A percentile compares a stretch with the other conserved stretches of the same genome.
Evolutionary conservation across 345 rosid genomes (phyloP).

Genomic region (Salix caprea): DNA sequence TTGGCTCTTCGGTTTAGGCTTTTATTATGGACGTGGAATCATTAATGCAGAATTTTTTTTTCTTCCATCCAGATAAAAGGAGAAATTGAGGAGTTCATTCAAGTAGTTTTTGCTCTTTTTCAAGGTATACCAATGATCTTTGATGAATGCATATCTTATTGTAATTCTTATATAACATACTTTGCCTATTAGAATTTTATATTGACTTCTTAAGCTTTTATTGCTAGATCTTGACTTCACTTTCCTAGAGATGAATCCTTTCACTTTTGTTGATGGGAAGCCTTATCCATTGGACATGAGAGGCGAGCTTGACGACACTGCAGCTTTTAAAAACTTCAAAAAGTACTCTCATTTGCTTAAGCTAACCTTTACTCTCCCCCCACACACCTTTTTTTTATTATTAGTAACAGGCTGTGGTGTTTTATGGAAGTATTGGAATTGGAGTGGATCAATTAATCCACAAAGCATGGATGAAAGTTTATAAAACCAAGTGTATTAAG

Average conservation of each 20-base stretch:
- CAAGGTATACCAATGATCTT: slow-evolving; percentile 48
- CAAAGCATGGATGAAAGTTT: not conserved
- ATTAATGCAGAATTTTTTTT: not conserved
- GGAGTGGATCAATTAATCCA: not conserved
- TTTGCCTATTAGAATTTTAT: slow-evolving; percentile 3
- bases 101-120: slow-evolving; percentile 62
- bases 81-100: slow-evolving; percentile 47
- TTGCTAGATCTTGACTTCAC: slow-evolving; percentile 86
- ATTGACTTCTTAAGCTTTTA: slow-evolving; percentile 13
- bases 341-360: slow-evolving; percentile 41
- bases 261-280: slow-evolving; percentile 79
- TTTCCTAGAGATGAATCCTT: slow-evolving; percentile 98
- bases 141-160: not conserved
- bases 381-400: not conserved
- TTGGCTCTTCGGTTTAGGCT: not conserved
- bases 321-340: slow-evolving; percentile 95
- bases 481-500: not conserved
- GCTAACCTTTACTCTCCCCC: not conserved
- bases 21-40: not conserved
- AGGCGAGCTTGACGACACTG: slow-evolving; percentile 97
- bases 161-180: not conserved
- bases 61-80: slow-evolving; percentile 48
- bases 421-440: not conserved
- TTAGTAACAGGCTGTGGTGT: not conserved
- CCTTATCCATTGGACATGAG: slow-evolving; percentile 99